phyloP scores from a whole-genome alignment of 371 early-diverging fungal species.

The Rhizopus delemar region DNA sequence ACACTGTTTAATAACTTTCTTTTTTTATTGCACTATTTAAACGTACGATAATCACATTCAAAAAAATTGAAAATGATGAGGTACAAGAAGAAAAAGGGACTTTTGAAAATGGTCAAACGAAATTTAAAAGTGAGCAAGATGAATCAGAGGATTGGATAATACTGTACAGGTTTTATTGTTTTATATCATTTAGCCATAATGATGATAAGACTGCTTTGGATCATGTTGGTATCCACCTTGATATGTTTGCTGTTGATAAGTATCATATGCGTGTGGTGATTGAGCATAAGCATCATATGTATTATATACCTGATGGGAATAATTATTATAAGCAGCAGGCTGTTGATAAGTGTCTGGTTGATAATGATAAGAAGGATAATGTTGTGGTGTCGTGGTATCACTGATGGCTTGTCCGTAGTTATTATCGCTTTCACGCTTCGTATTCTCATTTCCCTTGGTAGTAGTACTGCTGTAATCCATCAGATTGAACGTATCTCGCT shows the following conservation, averaged over 20 bases:
- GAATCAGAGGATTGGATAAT: too few relatives aligned
- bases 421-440: constrained; percentile 4
- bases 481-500: constrained; percentile 1
- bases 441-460: neutral
- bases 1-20: too few relatives aligned
- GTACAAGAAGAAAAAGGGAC: too few relatives aligned
- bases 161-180: too few relatives aligned
- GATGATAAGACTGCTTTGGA: neutral
- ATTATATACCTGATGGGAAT: neutral
- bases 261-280: neutral
- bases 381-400: neutral
- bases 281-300: neutral
- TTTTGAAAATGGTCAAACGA: too few relatives aligned
- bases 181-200: neutral
- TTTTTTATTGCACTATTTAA: too few relatives aligned
- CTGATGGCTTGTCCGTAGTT: constrained; percentile 1
- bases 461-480: neutral
- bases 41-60: too few relatives aligned
- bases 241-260: neutral
- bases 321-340: neutral
- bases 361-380: constrained; percentile 2
- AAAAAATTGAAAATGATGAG: too few relatives aligned
- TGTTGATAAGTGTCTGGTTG: neutral
- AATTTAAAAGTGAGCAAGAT: too few relatives aligned
- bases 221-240: neutral